Evolutionary conservation across 2,329 filamentous ascomycete genomes (phyloP), one percentile per base, ranked within the genome.

Genomic region (Zasmidium citrigriseum): DNA sequence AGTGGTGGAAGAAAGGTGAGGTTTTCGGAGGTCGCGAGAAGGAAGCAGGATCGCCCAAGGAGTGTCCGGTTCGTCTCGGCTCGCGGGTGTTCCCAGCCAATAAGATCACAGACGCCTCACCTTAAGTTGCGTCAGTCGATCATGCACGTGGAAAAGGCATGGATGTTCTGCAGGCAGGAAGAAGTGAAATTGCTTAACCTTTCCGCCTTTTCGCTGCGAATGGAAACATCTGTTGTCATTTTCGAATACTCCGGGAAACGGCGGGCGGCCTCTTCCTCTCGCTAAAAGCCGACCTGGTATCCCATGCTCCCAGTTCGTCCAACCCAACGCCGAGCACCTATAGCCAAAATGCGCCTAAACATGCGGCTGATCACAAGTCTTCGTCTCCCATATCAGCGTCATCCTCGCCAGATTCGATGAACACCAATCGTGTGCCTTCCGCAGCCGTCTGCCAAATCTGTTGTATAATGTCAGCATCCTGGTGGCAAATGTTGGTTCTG

Each of bases 361-460:
- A 49, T 51, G 48, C 52, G 55, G 54, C 57, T 54, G 46, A 62
- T 67, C 58, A 68, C 53, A 64, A 62, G 52, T 68, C 65, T 59
- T 73, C 72, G 27, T 73, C 70, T 46, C 69, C 72, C 66, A 69
- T 70, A 27, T 71, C 68, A 53, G 60, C 65, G 59, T 76, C 72
- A 58, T 81, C 78, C 53, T 80, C 73, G 47, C 78, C 80, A 41
- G 80, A 75, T 63, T 83, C 80, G 58, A 83, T 83, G 60, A 83
- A 83, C 16, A 83, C 79, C 54, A 83, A 72, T 51, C 81, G 69
- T 7, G 81, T 82, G 9, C 81, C 81, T 68, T 82, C 79, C 38
- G 78, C 79, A 12, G 81, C 80, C 41, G 80, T 82, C 75, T 83
- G 81, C 81, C 81, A 83, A 60, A 82, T 77, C 80, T 82, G 55